Conservation (phyloP, 129 eudicot genomes). For the Flaveria trinervia region DNA sequence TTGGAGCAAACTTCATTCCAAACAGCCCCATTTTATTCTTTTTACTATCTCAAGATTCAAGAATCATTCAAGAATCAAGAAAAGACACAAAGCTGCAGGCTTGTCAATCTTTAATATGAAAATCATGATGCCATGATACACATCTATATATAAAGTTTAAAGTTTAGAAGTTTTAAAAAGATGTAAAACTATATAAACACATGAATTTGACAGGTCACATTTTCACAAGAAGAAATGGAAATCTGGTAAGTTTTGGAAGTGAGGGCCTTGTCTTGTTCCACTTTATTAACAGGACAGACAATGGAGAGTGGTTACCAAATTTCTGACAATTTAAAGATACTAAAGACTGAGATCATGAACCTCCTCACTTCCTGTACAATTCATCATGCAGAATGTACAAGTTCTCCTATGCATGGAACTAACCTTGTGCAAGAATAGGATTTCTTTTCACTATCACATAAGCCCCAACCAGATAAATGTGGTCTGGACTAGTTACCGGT, state of each 20-base stretch:
- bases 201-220: slow-evolving; percentile 64
- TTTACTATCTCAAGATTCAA: slow-evolving; percentile 33
- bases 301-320: slow-evolving; percentile 41
- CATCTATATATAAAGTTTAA: slow-evolving; percentile 28
- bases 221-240: slow-evolving; percentile 39
- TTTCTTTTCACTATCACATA: background rate
- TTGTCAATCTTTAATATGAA: slow-evolving; percentile 31
- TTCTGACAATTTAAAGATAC: slow-evolving; percentile 18
- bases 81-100: slow-evolving; percentile 1
- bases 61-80: slow-evolving; percentile 34
- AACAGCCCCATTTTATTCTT: slow-evolving; percentile 56
- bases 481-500: slow-evolving; percentile 35
- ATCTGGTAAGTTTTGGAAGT: slow-evolving; percentile 55
- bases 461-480: slow-evolving; percentile 36
- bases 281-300: slow-evolving; percentile 39
- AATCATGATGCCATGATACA: slow-evolving; percentile 24
- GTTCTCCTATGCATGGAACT: slow-evolving; percentile 1
- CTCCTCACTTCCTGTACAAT: slow-evolving; percentile 22
- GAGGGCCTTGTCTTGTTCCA: slow-evolving; percentile 53
- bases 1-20: slow-evolving; percentile 74
- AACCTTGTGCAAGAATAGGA: slow-evolving; percentile 12
- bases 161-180: background rate
- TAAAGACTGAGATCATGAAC: slow-evolving; percentile 20
- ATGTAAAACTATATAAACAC: slow-evolving; percentile 36
- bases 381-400: slow-evolving; percentile 25